Evolutionary conservation across 139 green algal genomes (phyloP).

Genomic region (Closterium sp.): DNA sequence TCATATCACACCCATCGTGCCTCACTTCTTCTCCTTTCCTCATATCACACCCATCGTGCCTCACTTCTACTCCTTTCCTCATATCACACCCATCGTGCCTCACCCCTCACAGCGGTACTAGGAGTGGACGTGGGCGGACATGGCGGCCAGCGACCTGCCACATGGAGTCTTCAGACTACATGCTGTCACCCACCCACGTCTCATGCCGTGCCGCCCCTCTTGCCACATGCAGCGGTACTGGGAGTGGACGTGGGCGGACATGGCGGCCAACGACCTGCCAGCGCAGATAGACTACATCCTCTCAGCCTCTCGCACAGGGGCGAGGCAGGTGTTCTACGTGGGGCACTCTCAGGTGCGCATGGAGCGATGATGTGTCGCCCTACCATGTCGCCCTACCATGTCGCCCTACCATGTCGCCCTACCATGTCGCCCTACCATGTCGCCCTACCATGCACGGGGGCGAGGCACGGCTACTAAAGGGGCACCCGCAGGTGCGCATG

Average conservation of each 20-base stretch:
- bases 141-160: background rate
- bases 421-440: no score
- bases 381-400: no score
- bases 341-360: slow-evolving; percentile 41
- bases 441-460: no score
- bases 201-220: background rate
- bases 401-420: no score
- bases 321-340: slow-evolving; percentile 26
- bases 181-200: no score
- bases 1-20: no score
- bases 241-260: no score
- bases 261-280: slow-evolving; percentile 19
- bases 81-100: background rate
- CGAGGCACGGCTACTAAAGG: no score
- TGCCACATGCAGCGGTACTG: background rate
- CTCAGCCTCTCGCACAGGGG: background rate
- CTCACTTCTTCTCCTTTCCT: no score
- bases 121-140: slow-evolving; percentile 51
- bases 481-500: background rate
- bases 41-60: no score
- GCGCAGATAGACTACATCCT: slow-evolving; percentile 31
- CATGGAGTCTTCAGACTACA: no score
- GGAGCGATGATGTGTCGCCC: no score
- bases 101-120: slow-evolving; percentile 16
- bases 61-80: background rate